Conservation (phyloP, 73 alveolate species). For the Paramecium sonneborni region DNA sequence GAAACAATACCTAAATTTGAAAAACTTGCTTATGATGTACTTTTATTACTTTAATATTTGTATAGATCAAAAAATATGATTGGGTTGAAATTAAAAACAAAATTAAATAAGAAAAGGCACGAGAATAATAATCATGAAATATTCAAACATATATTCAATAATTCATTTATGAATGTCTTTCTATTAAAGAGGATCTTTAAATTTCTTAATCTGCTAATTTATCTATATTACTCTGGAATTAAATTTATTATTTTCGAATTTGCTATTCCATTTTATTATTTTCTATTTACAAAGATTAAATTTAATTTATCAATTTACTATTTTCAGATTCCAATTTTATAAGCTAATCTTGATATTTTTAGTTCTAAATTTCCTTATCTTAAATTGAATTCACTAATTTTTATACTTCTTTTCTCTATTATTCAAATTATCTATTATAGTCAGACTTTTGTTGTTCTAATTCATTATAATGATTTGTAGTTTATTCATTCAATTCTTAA, state of each 20-base stretch:
- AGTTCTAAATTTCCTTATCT: background rate
- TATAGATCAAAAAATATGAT: constrained; percentile 70
- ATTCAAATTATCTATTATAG: background rate
- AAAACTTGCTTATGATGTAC: constrained; percentile 74
- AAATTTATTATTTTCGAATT: background rate
- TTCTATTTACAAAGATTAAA: background rate
- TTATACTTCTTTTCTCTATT: background rate
- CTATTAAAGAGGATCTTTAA: background rate
- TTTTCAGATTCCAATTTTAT: background rate
- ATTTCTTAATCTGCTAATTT: background rate
- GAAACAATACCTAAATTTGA: constrained; percentile 85
- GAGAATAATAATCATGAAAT: constrained; percentile 63
- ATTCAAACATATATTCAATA: too few relatives aligned
- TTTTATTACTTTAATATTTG: background rate
- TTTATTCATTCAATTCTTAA: background rate
- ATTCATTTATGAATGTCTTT: too few relatives aligned
- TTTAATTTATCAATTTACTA: background rate
- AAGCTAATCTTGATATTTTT: background rate
- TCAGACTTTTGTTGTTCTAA: background rate
- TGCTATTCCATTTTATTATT: background rate
- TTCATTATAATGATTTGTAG: background rate
- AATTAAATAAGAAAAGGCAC: constrained; percentile 90
- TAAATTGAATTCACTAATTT: background rate
- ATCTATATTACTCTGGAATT: background rate
- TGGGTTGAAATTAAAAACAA: constrained; percentile 94